Evolutionary conservation across 371 early-diverging fungal genomes (phyloP), one percentile per base, ranked within the genome.

Genomic region (Nematocida homosporus): DNA sequence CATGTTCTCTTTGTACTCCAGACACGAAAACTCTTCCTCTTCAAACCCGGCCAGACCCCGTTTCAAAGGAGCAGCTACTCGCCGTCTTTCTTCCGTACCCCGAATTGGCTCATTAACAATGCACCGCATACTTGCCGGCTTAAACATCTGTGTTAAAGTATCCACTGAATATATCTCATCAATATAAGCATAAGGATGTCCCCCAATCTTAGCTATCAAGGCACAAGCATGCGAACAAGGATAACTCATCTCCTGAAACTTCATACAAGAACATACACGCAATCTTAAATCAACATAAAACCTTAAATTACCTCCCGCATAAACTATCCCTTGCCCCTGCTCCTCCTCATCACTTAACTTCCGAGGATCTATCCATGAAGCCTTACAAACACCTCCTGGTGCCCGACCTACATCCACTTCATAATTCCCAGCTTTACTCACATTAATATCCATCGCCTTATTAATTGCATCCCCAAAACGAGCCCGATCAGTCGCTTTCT

Each of bases 211-310:
- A 3, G 48, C 38, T 37, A 79, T 79, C 34, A 79, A 47, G 6
- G 79, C 66, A 50, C 79, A 80, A 35, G 82, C 83, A 64, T 84
- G 84, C 1, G 68, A 42, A 77, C 84, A 84, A 1, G 84, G 82
- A 35, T 82, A 81, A 30, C 65, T 32, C 56, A 80, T 76, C 47
- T 80, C 79, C 60, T 84, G 82, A 57, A 67, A 84, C 66, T 67
- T 84, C 51, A 79, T 79, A 57, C 84, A 84, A 8, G 65, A 61
- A 66, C 82, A 84, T 27, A 57, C 79, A 8, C 50, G 13, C 8
- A 79, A 69, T 20, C 72, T 32, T 37, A 83, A 44, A 76, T 81
- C 75, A 20, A 81, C 81, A 53, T 72, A 53, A 54, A 66, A 80
- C 23, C 68, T 48, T 13, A 53, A 56, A 20, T 65, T 69, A 4